Evolutionary conservation across 2,329 filamentous ascomycete species (phyloP), one percentile per base, ranked within the genome.

Genomic region (Epicoccum sorghinum): DNA sequence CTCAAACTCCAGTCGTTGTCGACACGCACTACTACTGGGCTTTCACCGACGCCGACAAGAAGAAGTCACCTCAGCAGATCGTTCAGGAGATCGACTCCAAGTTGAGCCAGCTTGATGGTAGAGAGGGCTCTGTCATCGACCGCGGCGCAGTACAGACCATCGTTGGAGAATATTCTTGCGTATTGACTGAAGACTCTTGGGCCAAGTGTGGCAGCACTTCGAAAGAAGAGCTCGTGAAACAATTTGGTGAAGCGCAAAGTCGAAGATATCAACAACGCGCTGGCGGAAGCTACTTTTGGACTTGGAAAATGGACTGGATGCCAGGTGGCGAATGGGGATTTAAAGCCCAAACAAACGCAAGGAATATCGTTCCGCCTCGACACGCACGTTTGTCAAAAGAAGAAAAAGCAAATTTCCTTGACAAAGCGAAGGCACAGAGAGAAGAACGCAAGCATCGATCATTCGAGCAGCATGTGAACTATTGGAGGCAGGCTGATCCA

Each of bases 321-420:
- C 78, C 79, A n/a, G 83, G 83, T 10, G 83, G 83, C 10, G 83
- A 84, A 67, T 86, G 84, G 84, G 83, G 83, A 0, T 85, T 86
- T 70, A 76, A 77, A 18, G 76, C 80, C 33, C 82, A 83, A 70
- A 78, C 75, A 7, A 77, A 81, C 22, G 76, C 75, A 22, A 69
- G 73, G 3, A 64, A 62, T 77, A 82, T 32, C 47, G 60, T 33
- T 66, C 73, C 48, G 68, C 81, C 50, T 61, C 60, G 1, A 59
- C 82, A 43, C 52, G 72, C 24, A 12, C 25, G 23, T 14, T 24
- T 60, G 22, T 37, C 53, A 3, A n/a, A 41, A 18, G 49, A 61
- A 29, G 58, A 64, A n/a, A 59, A 52, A 60, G 47, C 30, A 3
- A 50, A 58, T 3, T 71, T 77, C 3, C 59, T 78, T 23, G 61